Conservation (phyloP, 2,329 filamentous ascomycete genomes). For the Bipolaris oryzae region DNA sequence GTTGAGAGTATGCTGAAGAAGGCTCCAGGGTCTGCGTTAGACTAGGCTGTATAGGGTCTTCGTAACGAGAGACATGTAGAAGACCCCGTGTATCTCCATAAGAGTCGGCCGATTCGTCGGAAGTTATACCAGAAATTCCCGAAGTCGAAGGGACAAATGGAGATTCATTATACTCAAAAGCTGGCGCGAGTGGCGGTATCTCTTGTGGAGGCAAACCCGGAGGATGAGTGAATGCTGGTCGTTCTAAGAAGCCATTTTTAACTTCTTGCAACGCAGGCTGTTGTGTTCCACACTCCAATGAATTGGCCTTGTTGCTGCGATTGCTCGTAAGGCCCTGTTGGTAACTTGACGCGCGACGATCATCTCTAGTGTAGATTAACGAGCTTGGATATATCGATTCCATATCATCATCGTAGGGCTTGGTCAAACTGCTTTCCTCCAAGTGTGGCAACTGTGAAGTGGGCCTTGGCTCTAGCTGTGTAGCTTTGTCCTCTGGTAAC, state of each 20-base stretch:
- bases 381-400: conserved; percentile 39
- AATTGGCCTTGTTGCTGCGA: conserved; percentile 31
- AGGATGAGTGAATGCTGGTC: conserved; percentile 16
- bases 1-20: conserved; percentile 34
- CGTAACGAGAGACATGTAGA: conserved; percentile 30
- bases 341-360: conserved; percentile 25
- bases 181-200: conserved; percentile 35
- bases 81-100: conserved; percentile 47
- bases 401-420: conserved; percentile 40
- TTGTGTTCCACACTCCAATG: conserved; percentile 7
- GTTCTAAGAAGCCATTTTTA: background rate
- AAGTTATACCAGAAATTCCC: conserved; percentile 33
- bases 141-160: conserved; percentile 11
- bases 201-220: conserved; percentile 32
- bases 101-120: conserved; percentile 37
- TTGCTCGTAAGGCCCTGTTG: conserved; percentile 27
- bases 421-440: conserved; percentile 15
- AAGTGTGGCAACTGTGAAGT: conserved; percentile 16
- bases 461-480: conserved; percentile 23
- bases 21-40: conserved; percentile 17
- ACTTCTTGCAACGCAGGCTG: background rate
- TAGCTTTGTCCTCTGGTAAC: conserved; percentile 37
- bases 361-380: conserved; percentile 41
- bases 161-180: conserved; percentile 30
- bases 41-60: background rate